Evolutionary conservation across 2,329 filamentous ascomycete species (phyloP).

Genomic region (Tolypocladium endophyticum): DNA sequence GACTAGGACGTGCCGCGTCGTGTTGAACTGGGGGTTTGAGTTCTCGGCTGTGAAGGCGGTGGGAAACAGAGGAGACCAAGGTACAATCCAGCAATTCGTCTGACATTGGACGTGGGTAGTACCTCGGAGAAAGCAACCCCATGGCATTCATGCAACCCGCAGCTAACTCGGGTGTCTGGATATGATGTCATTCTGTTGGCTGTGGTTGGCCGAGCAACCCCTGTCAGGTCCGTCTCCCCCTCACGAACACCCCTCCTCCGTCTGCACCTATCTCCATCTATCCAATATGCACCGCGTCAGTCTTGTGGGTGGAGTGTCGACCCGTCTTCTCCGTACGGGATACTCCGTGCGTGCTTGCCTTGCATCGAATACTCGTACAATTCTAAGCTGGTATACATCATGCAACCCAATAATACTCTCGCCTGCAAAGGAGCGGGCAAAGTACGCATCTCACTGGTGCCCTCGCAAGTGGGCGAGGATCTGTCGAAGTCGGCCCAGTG

Average conservation of each 20-base stretch:
- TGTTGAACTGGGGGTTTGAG: not conserved
- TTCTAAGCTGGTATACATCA: not conserved
- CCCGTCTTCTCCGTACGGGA: not conserved
- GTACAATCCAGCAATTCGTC: not conserved
- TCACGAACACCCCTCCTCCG: not conserved
- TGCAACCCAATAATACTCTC: not conserved
- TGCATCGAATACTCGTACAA: not conserved
- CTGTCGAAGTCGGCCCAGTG: constrained; percentile 23
- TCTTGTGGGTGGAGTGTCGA: not conserved
- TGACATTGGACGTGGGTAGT: too few relatives aligned
- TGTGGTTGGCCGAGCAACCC: constrained; percentile 18
- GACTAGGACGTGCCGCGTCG: not conserved
- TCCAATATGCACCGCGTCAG: not conserved
- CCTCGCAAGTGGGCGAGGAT: constrained; percentile 27
- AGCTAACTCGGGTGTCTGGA: not conserved
- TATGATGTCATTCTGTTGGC: constrained; percentile 1
- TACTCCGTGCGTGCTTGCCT: not conserved
- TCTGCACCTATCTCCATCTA: not conserved
- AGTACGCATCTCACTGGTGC: not conserved
- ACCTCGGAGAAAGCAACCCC: too few relatives aligned
- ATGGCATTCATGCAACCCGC: too few relatives aligned
- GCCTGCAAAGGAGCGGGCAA: not conserved
- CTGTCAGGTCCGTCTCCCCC: not conserved
- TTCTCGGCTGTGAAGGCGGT: not conserved
- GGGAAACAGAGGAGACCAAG: not conserved